Base-by-base conservation (phyloP, 768 basidiomycete species). In the Boletellus ananas region DNA sequence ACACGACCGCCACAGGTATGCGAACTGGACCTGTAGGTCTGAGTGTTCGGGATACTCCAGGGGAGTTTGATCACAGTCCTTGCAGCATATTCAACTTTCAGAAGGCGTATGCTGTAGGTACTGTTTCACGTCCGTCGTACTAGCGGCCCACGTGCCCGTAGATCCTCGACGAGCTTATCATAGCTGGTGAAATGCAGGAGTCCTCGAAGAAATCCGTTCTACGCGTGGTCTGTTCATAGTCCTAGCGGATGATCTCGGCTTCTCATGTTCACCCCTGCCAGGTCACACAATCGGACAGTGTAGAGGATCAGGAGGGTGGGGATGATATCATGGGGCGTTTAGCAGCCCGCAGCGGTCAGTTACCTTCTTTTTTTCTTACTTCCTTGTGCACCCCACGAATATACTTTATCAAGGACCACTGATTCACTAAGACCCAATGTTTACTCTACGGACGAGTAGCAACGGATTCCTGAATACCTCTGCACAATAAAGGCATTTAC, bases 21-120 rank as follows among this genome's bases (percentile, higher is more conserved):
- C 72, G 95, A 98, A 67, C 74, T 97, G 49, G 95, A 97, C 69
- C 73, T 98, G 91, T 94, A 64, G 65, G 83, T 58, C 16, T 40
- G 18, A 10, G 27, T 39, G 7, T 46, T 50, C 8, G 2, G 16
- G 4, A 13, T 1, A 12, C 18, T 21, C 34, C n/a, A 18, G 34
- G 13, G 29, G 4, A 33, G 35, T 42, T 41, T 34, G 17, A n/a
- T 34, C 46, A 49, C n/a, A 41, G 36, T 41, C n/a, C 7, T 43
- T 44, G 40, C 34, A 94, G 91, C 46, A 95, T 97, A 58, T 98
- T 96, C 80, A 96, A 96, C 73, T 97, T 97, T 66, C 90, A 97
- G 65, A 90, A 93, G 67, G 95, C 94, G 2, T 96, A 93, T 65
- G 83, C 90, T 4, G 94, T 90, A 54, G 39, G 74, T 34, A 16